Base-by-base conservation (phyloP, 805 yeast genomes). In the Naumovozyma castellii region DNA sequence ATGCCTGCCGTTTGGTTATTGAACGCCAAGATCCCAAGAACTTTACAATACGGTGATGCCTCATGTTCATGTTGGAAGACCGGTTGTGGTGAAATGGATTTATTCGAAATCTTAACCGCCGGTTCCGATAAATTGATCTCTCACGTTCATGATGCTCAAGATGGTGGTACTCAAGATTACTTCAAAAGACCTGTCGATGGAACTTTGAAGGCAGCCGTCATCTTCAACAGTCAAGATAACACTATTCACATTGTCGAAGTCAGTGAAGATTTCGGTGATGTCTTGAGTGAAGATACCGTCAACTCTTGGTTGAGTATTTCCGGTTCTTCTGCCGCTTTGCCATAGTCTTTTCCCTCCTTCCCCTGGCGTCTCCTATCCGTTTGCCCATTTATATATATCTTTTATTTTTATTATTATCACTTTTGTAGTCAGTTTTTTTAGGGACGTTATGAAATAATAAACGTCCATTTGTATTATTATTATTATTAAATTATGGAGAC, bases 1-100 rank as follows among this genome's bases (percentile, higher is more conserved):
- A 90, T 92, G 97, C 98, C 98, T 50, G 97, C 98, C 46, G 75
- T 88, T 54, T 88, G 97, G 97, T 70, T 88, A 64, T 76, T 88
- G 62, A 88, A 88, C 64, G 95, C 95, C 46, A 84, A 84, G 72
- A 80, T 88, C 59, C 96, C 98, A 67, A 85, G 98, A 74, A 88
- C 97, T 51, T 67, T 80, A 57, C 97, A 92, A 69, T 92, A 92
- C 67, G 97, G 97, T 63, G 69, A 69, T 44, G 61, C 79, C 18
- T 61, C 74, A 16, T 92, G 97, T 72, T 86, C 97, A 29, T 92
- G 98, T 75, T 92, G 98, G 98, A 55, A 75, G 39, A 73, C 94
- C 40, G 97, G 97, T 46, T 92, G 98, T 69, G 98, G 98, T 70
- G 98, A 92, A 72, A 72, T 92, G 56, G 98, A 92, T 67, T 71